Percentiles rank a stretch among this genome's conserved stretches.
phyloP scores from a whole-genome alignment of 1,284 basidiomycete genomes.

The Cerrena zonata region DNA sequence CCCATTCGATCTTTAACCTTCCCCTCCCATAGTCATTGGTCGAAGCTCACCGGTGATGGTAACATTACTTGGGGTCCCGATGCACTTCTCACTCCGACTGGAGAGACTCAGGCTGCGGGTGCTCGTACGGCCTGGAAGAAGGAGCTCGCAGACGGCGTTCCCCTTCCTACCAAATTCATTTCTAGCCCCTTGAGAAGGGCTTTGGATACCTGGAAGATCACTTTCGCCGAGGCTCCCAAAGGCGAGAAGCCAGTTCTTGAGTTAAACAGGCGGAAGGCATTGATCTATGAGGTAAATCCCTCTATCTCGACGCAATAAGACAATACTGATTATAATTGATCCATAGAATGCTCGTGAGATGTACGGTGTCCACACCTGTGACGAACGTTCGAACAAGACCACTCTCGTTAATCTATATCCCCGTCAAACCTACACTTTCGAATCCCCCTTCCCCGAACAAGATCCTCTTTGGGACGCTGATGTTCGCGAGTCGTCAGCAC shows the following conservation, averaged over 20 bases:
- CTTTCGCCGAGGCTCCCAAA: constrained; percentile 45
- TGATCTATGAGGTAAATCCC: constrained; percentile 27
- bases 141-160: constrained; percentile 62
- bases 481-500: constrained; percentile 56
- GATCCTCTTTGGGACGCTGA: constrained; percentile 67
- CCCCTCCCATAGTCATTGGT: constrained; percentile 51
- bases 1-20: neutral
- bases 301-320: neutral
- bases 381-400: constrained; percentile 53
- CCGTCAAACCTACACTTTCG: constrained; percentile 54
- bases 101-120: constrained; percentile 56
- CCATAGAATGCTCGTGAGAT: constrained; percentile 64
- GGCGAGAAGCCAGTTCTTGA: constrained; percentile 10
- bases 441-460: constrained; percentile 63
- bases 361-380: constrained; percentile 70
- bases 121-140: constrained; percentile 54
- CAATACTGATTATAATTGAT: neutral
- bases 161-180: constrained; percentile 58
- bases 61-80: constrained; percentile 81
- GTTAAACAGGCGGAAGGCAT: constrained; percentile 11
- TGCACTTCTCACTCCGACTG: constrained; percentile 64
- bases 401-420: constrained; percentile 49
- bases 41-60: constrained; percentile 64
- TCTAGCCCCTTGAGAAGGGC: constrained; percentile 73
- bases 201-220: constrained; percentile 60